Evolutionary conservation across 2,329 filamentous ascomycete genomes (phyloP), one percentile per base, ranked within the genome.

Genomic region (Spiromastix sp.): DNA sequence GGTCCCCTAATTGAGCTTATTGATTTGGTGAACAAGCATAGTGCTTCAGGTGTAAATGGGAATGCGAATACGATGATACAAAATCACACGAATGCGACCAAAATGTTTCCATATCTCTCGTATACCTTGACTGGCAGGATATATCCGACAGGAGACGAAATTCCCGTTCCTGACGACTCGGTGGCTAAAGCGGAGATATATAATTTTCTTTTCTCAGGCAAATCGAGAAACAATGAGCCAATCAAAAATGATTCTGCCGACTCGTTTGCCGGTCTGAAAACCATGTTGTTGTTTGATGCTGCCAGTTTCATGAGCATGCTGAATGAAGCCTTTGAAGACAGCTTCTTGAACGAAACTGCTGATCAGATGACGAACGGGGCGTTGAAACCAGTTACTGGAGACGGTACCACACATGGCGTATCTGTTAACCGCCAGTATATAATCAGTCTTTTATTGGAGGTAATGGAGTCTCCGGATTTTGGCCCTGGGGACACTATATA

Each of bases 291-390:
- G 42, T 94, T 93, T 46, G 86, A 96, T 56, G 79, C 87, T 0
- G 77, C 86, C 2, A 95, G 85, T 56, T 93, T 96, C 48, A 72
- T 98, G 63, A 96, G 87, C 55, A 85, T 89, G 48, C 65, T 98
- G 26, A 98, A 98, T 47, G 93, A 98, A 58, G 91, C 89, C 1
- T 98, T 98, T 48, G 91, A 98, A 55, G 89, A 98, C 51, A 71
- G 79, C 0, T 98, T 94, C 48, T 64, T 98, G 37, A 98, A 98
- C 48, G 83, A 87, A 43, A 73, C 77, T 5, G 70, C 76, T 2
- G 78, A 85, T 32, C 72, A 72, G 44, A 65, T 70, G 18, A 63
- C 68, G 36, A 79, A 72, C 43, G 74, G 71, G 32, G 63, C 65
- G 36, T 44, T 66, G 45, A 46, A 42, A 39, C 33, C 77, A 36